These are phyloP conservation scores for Talaromyces wortmannii DNA, from an alignment of 495 filamentous ascomycete species.

Conservation along the genomic window DNA sequence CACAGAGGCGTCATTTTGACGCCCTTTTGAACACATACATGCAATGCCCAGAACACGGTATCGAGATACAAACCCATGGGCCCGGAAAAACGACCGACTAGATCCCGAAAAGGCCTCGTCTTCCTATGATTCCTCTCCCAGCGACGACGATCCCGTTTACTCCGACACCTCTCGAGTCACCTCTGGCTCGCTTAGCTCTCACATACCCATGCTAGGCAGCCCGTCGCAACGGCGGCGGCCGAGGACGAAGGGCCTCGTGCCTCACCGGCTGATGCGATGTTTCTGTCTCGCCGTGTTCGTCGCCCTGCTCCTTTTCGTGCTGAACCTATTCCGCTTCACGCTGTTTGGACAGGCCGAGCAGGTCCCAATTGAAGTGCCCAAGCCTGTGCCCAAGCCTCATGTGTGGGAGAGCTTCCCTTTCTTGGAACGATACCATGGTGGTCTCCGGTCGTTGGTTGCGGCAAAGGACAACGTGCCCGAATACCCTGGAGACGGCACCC, in stretches of 20 bases:
- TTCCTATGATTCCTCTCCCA: slow-evolving; percentile 18
- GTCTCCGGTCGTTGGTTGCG: slow-evolving; percentile 59
- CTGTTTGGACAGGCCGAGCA: slow-evolving; percentile 51
- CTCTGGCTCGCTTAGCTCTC: slow-evolving; percentile 40
- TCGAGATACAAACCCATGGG: slow-evolving; percentile 4
- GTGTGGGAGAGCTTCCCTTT: slow-evolving; percentile 79
- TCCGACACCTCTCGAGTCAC: slow-evolving; percentile 41
- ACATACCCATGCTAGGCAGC: slow-evolving; percentile 49
- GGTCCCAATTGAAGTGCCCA: slow-evolving; percentile 48
- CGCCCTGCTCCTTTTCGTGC: slow-evolving; percentile 64
- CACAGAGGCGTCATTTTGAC: slow-evolving; percentile 3
- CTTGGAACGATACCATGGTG: slow-evolving; percentile 78
- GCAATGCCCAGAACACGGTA: slow-evolving; percentile 4
- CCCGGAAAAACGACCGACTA: slow-evolving; percentile 2
- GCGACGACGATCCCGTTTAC: slow-evolving; percentile 8
- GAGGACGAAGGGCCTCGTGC: slow-evolving; percentile 47
- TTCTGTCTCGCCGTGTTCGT: slow-evolving; percentile 63
- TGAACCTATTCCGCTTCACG: slow-evolving; percentile 63
- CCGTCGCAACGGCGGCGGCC: slow-evolving; percentile 25
- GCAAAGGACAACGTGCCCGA: slow-evolving; percentile 61
- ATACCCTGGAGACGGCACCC: slow-evolving; percentile 54
- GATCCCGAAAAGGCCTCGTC: slow-evolving; percentile 22
- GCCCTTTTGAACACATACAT: neutral
- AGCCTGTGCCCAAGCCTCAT: slow-evolving; percentile 51
- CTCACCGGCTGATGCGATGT: slow-evolving; percentile 59